Evolutionary conservation across 148 eudicot genomes (phyloP), one percentile per base, ranked within the genome.

Genomic region (Amaranthus palmeri): DNA sequence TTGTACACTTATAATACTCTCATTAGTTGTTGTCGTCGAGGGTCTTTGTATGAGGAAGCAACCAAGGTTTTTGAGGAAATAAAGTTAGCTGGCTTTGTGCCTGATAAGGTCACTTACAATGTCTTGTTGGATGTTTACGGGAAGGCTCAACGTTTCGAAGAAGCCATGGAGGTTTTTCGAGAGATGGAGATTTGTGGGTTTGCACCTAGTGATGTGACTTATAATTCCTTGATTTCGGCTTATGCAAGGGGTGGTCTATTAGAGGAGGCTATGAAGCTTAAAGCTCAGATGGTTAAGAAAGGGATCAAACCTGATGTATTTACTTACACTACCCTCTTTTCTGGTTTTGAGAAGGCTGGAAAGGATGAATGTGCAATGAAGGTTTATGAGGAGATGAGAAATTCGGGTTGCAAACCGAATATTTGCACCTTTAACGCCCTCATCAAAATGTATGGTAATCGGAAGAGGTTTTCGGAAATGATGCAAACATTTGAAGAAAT

Each of bases 321-420:
- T 73, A 91, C 97, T 55, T 93, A 87, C 67, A 93, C 96, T 42
- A 83, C 97, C 10, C 83, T 93, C 45, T 85, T 93, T 54, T 93
- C 98, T 10, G 97, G 98, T 40, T 93, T 87, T 83, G 97, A 91
- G 77, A 93, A 83, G 81, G 87, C 96, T 49, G 98, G 98, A 55
- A 89, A 89, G 76, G 98, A 91, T 78, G 93, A 91, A 72, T 83
- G 83, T 17, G 98, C 98, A 9, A 87, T 90, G 92, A 81, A 81
- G 81, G 86, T 91, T 65, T 89, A 86, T 59, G 83, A 89, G 77
- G 98, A 93, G 80, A 93, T 93, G 98, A 88, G 79, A 66, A 69
- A 17, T 73, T 79, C 81, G 13, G 90, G 97, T 59, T 89, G 96
- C 74, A 87, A 75, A 51, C 98, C 96, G 2, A 91, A 91, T 77